Evolutionary conservation across 2,329 filamentous ascomycete genomes (phyloP).

Genomic region (Verticillium dahliae): DNA sequence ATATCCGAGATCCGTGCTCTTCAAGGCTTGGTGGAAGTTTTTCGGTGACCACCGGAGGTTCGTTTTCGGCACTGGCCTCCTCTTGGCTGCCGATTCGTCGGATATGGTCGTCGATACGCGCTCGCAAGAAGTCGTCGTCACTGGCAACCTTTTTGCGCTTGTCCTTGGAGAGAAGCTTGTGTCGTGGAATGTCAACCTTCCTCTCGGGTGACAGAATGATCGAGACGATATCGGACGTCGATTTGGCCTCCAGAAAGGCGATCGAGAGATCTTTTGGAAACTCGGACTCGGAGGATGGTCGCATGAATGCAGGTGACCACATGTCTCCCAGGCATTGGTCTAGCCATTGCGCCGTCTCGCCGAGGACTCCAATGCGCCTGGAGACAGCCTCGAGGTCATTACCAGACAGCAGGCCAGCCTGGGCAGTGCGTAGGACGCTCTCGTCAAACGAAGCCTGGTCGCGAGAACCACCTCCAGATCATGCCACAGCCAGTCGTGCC

Average conservation of each 20-base stretch:
- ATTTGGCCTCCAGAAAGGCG: not conserved
- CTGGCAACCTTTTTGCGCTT: not conserved
- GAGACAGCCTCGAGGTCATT: constrained; percentile 5
- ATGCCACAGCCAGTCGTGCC: constrained; percentile 11
- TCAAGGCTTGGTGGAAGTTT: not conserved
- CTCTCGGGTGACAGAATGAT: not conserved
- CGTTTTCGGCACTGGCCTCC: not conserved
- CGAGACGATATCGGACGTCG: not conserved
- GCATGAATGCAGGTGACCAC: constrained; percentile 5
- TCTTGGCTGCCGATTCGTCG: not conserved
- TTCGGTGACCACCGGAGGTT: not conserved
- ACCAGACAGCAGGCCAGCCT: constrained; percentile 3
- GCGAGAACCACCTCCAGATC: constrained; percentile 9
- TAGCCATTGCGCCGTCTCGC: constrained; percentile 9
- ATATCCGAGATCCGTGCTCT: constrained; percentile 3
- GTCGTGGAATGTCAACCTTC: not conserved
- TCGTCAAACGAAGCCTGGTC: constrained; percentile 8
- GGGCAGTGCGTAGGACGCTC: constrained; percentile 3
- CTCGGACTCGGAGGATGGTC: constrained; percentile 1
- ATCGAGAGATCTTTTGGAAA: not conserved
- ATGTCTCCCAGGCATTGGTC: constrained; percentile 9
- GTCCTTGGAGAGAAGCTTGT: not conserved
- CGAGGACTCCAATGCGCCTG: constrained; percentile 7
- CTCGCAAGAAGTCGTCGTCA: not conserved
- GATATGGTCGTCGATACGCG: not conserved